Base-by-base conservation (phyloP, 768 basidiomycete genomes). In the Xerocomus spinulosus region DNA sequence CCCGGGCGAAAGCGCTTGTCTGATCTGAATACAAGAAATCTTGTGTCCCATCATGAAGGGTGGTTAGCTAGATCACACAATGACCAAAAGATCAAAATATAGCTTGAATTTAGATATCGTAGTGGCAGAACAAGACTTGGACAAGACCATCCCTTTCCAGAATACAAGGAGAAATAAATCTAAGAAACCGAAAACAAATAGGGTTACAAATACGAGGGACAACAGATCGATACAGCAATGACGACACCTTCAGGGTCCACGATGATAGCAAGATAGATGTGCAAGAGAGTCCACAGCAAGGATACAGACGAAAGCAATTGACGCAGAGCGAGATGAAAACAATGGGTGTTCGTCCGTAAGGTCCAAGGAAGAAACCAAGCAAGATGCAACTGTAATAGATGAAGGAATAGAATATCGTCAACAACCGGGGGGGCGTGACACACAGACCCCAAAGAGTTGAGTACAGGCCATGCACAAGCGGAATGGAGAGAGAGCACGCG, bases 181-280 rank as follows among this genome's bases (percentile, higher is more conserved):
- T 32, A 47, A 42, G 17, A 45, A 49, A 23, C 6, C 36, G 10
- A 29, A 42, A 24, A 23, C 21, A 3, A 21, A 44, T n/a, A 43
- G 18, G 3, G n/a, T 23, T 46, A 28, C 17, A 33, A 10, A 42
- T 24, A 39, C 14, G 8, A 33, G n/a, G 37, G 34, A 45, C 26
- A 28, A 48, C 8, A 42, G 24, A 51, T 44, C 33, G 48, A 61
- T 58, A 61, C 55, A 58, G 34, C 24, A 40, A 39, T 43, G 48
- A 37, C 2, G 34, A 42, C 12, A 47, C 25, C 24, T 40, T 33
- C 9, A 30, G 26, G 46, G 50, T 52, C 48, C 48, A 53, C 34
- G 29, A 42, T 32, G 44, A 57, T 17, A 43, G 46, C 35, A 14
- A 43, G 15, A 38, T 32, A 43, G 37, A 44, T 29, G 38, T 42